Evolutionary conservation across 2,329 filamentous ascomycete species (phyloP).

Genomic region (Colletotrichum echinochloae): DNA sequence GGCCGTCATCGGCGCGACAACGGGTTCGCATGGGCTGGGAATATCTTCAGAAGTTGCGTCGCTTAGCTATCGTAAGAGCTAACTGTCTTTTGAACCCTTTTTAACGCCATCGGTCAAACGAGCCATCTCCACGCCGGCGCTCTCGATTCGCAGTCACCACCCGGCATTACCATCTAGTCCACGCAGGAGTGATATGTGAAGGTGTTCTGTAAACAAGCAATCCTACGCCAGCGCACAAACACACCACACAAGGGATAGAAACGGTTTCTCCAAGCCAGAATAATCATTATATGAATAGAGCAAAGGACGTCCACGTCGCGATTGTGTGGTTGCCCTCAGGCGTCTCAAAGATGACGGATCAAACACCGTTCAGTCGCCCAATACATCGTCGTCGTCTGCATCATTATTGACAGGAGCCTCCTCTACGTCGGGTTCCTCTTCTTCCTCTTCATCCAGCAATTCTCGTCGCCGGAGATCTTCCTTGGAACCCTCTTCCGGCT

Average conservation of each 20-base stretch:
- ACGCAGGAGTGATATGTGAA: neutral
- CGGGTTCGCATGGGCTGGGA: neutral
- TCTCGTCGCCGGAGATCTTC: slow-evolving; percentile 69
- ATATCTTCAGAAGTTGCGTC: slow-evolving; percentile 16
- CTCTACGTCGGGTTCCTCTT: slow-evolving; percentile 53
- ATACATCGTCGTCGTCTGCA: slow-evolving; percentile 50
- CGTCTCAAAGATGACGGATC: neutral
- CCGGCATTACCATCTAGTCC: slow-evolving; percentile 10
- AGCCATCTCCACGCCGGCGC: slow-evolving; percentile 15
- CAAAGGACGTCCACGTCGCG: slow-evolving; percentile 14
- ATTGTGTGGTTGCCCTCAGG: neutral
- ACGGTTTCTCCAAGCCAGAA: neutral
- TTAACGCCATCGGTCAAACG: slow-evolving; percentile 31
- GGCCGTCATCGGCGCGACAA: neutral
- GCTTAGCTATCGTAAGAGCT: slow-evolving; percentile 28
- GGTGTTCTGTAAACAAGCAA: neutral
- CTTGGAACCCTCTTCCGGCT: slow-evolving; percentile 68
- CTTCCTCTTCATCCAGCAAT: slow-evolving; percentile 64
- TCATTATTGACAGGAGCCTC: slow-evolving; percentile 39
- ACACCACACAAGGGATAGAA: neutral
- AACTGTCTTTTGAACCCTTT: slow-evolving; percentile 29
- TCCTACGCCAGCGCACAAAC: neutral
- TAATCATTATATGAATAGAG: slow-evolving; percentile 18
- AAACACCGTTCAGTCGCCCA: slow-evolving; percentile 53
- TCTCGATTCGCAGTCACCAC: slow-evolving; percentile 22